Evolutionary conservation across 495 filamentous ascomycete genomes (phyloP).

Genomic region (Penicillium longicatenatum): DNA sequence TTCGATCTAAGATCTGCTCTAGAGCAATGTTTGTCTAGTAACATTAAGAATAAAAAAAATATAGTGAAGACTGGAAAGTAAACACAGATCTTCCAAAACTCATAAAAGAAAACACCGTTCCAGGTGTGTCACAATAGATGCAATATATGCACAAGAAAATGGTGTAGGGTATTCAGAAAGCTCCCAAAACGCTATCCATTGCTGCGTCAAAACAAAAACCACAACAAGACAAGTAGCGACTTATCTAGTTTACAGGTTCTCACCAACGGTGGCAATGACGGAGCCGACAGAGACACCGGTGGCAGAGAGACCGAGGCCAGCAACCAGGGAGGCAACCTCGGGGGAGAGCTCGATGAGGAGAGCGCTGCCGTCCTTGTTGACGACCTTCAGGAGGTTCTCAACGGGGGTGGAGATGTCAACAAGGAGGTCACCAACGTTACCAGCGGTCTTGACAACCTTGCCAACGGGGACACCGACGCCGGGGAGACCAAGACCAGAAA

Average conservation of each 20-base stretch:
- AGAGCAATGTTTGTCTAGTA: background rate
- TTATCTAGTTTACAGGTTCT: slow-evolving; percentile 35
- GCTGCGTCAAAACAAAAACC: slow-evolving; percentile 22
- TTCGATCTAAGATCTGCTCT: background rate
- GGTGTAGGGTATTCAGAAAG: slow-evolving; percentile 20
- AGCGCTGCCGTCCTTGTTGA: slow-evolving; percentile 29
- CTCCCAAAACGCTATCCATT: slow-evolving; percentile 25
- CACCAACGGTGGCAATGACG: slow-evolving; percentile 36
- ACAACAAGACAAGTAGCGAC: slow-evolving; percentile 6
- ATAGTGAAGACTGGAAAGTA: background rate
- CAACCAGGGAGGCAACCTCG: slow-evolving; percentile 34
- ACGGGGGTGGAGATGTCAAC: slow-evolving; percentile 34
- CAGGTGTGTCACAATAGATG: slow-evolving; percentile 18
- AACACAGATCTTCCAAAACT: background rate
- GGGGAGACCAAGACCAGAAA: slow-evolving; percentile 42
- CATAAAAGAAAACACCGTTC: slow-evolving; percentile 18
- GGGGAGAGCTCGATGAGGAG: slow-evolving; percentile 43
- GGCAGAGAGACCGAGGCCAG: slow-evolving; percentile 41
- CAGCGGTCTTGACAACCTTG: slow-evolving; percentile 37
- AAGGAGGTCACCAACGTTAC: slow-evolving; percentile 40
- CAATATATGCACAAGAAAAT: slow-evolving; percentile 26
- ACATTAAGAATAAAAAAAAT: slow-evolving; percentile 1
- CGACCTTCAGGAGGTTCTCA: slow-evolving; percentile 36
- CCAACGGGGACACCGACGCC: slow-evolving; percentile 34
- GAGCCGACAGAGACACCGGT: slow-evolving; percentile 35